Evolutionary conservation across 1,284 basidiomycete genomes (phyloP), one percentile per base, ranked within the genome.

Genomic region (Ustilago hordei): DNA sequence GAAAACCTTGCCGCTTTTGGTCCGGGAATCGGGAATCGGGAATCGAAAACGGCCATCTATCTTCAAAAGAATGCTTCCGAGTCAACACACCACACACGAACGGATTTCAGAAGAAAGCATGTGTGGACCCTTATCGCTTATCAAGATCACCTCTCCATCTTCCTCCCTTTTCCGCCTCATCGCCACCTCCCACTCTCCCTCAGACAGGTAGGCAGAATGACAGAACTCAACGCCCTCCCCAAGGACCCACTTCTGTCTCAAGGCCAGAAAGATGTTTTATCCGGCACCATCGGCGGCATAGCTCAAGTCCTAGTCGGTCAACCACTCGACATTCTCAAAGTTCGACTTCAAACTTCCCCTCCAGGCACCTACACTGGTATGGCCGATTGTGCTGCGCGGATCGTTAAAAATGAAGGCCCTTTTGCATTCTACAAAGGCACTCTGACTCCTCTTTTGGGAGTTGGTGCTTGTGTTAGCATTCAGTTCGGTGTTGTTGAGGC

Each of bases 371-470:
- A 96, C 87, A 73, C 87, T 60, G 93, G 93, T 64, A 94, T 96
- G 90, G 76, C 95, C 64, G 90, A 96, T 79, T 98, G 95, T 86
- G 95, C 95, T 12, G 90, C 90, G 8, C 92, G 92, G 64, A 93
- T 98, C 79, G 82, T 97, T 65, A 93, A 91, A 86, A 92, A 94
- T 68, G 96, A 98, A 85, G 96, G 96, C 0, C 93, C 94, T 8
- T 87, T 94, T 41, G 95, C 95, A 0, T 98, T 98, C 87, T 99
- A 98, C 90, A 98, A 98, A 94, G 96, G 96, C 54, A 98, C 96
- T 0, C 87, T 96, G 45, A 94, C 95, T 7, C 96, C 96, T 9
- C 88, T 99, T 19, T 88, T 98, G 31, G 96, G 96, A 45, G 97
- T 98, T 71, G 96, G 95, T 78, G 89, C 92, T 47, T 96, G 96